Percentiles rank a stretch among this genome's conserved stretches.
Conservation (phyloP, 805 yeast species). For the Candida coleopterorum region DNA sequence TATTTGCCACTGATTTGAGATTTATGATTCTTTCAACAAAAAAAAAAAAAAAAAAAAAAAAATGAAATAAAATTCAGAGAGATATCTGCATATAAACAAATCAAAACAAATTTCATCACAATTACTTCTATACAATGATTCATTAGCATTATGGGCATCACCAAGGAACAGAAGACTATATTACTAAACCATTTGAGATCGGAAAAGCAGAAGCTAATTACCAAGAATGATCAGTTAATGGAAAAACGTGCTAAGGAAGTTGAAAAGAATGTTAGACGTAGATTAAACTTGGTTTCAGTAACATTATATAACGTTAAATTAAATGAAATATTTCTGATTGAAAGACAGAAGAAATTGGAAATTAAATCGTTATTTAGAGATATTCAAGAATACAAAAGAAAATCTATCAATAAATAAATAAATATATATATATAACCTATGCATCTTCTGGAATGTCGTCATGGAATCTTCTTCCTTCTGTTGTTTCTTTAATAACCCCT, state of each 20-base stretch:
- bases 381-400: conserved; percentile 10
- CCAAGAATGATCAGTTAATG: conserved; percentile 21
- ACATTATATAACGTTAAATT: conserved; percentile 47
- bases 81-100: no score
- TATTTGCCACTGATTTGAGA: conserved; percentile 6
- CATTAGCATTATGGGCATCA: conserved; percentile 13
- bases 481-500: conserved; percentile 84
- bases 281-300: conserved; percentile 44
- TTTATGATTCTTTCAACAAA: conserved; percentile 2
- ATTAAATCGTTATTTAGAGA: conserved; percentile 26
- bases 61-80: background rate
- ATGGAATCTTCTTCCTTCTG: conserved; percentile 91
- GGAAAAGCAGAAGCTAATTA: conserved; percentile 17
- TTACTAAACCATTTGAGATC: conserved; percentile 26
- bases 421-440: conserved; percentile 14
- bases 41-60: background rate
- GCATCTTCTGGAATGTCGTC: conserved; percentile 86
- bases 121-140: no score
- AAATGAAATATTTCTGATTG: conserved; percentile 40
- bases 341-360: conserved; percentile 33
- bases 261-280: conserved; percentile 34
- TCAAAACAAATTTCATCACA: no score
- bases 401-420: conserved; percentile 1
- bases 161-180: conserved; percentile 32
- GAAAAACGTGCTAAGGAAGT: conserved; percentile 20